Evolutionary conservation across 1,284 basidiomycete genomes (phyloP).

Genomic region (Cryptococcus sp.): DNA sequence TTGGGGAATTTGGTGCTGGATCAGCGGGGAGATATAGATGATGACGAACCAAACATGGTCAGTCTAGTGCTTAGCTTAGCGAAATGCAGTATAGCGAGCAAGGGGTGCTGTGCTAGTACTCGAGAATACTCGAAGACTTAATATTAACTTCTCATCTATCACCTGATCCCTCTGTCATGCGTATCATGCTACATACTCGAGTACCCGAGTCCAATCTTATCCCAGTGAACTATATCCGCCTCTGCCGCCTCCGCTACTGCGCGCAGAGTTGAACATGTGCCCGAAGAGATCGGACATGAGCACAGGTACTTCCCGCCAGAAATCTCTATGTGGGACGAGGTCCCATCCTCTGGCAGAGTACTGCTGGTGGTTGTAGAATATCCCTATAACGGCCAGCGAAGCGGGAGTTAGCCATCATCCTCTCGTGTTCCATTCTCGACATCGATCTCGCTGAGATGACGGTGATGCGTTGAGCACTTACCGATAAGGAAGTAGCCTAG

Average conservation of each 20-base stretch:
- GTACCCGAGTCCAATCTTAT: conserved; percentile 11
- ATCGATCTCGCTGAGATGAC: background rate
- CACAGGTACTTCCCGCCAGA: conserved; percentile 53
- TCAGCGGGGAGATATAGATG: background rate
- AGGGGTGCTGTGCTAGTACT: too few species aligned
- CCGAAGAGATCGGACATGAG: conserved; percentile 44
- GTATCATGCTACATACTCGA: background rate
- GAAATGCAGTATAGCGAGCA: too few species aligned
- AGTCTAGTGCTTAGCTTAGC: too few species aligned
- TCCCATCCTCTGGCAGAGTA: conserved; percentile 54
- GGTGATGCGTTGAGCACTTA: conserved; percentile 22
- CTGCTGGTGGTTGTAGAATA: conserved; percentile 54
- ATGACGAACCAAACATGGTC: background rate
- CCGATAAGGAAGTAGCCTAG: conserved; percentile 49
- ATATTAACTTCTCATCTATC: too few species aligned
- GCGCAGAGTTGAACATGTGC: conserved; percentile 43
- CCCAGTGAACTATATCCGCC: conserved; percentile 48
- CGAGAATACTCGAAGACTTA: too few species aligned
- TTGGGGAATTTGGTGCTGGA: background rate
- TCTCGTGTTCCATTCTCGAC: background rate
- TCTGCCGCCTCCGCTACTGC: conserved; percentile 32
- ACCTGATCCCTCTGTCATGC: background rate
- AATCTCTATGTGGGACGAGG: conserved; percentile 53
- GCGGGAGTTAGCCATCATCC: conserved; percentile 1
- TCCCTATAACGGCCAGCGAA: conserved; percentile 29